Base-by-base conservation (phyloP, 768 basidiomycete genomes). In the Hysterangium stoloniferum region DNA sequence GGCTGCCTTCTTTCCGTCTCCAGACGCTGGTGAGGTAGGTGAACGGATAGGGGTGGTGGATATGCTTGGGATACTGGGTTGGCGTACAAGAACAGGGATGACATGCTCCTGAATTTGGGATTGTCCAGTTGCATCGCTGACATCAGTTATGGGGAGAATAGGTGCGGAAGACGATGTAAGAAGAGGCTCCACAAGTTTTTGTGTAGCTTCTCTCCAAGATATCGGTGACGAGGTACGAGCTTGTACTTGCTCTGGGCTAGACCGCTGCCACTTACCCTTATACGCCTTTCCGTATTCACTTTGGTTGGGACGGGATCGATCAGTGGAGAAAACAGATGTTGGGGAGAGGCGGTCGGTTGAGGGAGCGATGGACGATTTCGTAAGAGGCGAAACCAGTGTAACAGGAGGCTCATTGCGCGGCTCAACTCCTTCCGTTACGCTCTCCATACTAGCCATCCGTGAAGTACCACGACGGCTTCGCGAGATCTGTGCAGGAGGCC, bases 41-140 rank as follows among this genome's bases (percentile, higher is more conserved):
- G 54, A 58, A 9, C 68, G 69, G 68, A 63, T 35, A 59, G 58
- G 41, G 67, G 69, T 28, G 68, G 66, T 45, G 67, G 66, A 47
- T 62, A 41, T 37, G 59, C 54, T 55, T 63, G 1, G 15, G 28
- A 9, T 42, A 20, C 19, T 42, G 24, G 24, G 6, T 27, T 25
- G 15, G 12, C 2, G 41, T 4, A 25, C 41, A 42, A 22, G 41
- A 27, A 22, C 15, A 19, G n/a, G n/a, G n/a, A n/a, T n/a, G n/a
- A n/a, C n/a, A n/a, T n/a, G n/a, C n/a, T n/a, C n/a, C n/a, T 25
- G n/a, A 27, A 8, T 19, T 42, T 15, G n/a, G 41, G 11, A 8
- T 2, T 24, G 24, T 22, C 6, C 27, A 31, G 20, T 6, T 45
- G 44, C 6, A 31, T 45, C 7, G 27, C 29, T 7, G 44, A 45